These are phyloP conservation scores for Apostasia shenzhenica DNA, from an alignment of 106 monocot species.

Conservation along the genomic window DNA sequence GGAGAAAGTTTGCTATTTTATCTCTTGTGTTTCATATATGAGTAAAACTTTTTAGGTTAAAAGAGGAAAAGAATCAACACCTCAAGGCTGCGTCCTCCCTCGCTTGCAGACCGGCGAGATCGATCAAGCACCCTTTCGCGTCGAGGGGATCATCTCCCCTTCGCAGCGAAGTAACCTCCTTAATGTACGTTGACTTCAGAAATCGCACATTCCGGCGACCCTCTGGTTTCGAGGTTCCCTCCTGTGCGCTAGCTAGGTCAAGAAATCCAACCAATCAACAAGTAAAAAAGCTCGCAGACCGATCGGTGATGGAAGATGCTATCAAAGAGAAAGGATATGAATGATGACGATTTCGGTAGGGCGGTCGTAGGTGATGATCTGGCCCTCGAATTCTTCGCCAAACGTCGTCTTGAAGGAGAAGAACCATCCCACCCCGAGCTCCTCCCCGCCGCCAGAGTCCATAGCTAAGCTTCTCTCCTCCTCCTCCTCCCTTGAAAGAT, in stretches of 20 bases:
- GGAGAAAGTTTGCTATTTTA: background rate
- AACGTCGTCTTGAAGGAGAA: constrained; percentile 64
- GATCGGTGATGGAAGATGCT: background rate
- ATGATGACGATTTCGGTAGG: constrained; percentile 73
- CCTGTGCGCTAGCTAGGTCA: constrained; percentile 36
- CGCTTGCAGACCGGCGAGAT: constrained; percentile 53
- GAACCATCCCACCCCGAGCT: constrained; percentile 62
- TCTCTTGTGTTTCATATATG: background rate
- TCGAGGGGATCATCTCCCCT: constrained; percentile 68
- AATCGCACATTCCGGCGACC: constrained; percentile 47
- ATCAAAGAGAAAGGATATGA: constrained; percentile 44
- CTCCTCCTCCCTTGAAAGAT: background rate
- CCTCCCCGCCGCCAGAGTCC: constrained; percentile 42
- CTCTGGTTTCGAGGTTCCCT: constrained; percentile 28
- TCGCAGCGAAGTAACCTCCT: constrained; percentile 48
- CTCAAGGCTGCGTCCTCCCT: constrained; percentile 74
- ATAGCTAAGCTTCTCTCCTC: constrained; percentile 1
- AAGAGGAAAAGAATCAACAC: constrained; percentile 17
- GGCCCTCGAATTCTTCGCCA: constrained; percentile 84
- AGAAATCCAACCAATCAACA: constrained; percentile 5
- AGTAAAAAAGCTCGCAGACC: background rate
- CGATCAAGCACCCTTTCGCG: constrained; percentile 51
- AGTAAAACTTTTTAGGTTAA: background rate
- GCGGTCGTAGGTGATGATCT: constrained; percentile 83
- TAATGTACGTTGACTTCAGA: constrained; percentile 64